Evolutionary conservation across 2,329 filamentous ascomycete genomes (phyloP).

Genomic region (Alternaria dauci): DNA sequence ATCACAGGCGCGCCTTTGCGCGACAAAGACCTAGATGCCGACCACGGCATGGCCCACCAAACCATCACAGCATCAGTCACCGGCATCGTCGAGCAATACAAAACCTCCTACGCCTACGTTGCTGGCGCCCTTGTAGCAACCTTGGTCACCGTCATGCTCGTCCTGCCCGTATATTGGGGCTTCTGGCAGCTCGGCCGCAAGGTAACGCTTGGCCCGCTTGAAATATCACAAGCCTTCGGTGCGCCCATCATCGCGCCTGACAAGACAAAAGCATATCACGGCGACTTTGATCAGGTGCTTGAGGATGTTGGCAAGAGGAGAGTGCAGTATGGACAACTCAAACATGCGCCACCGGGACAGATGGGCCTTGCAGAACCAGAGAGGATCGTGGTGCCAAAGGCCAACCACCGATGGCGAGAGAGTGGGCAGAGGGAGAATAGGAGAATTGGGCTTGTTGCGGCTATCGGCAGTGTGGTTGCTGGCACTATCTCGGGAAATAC

Average conservation of each 20-base stretch:
- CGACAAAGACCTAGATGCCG: constrained; percentile 6
- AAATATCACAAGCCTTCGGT: constrained; percentile 48
- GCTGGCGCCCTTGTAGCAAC: constrained; percentile 42
- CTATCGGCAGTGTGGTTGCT: constrained; percentile 25
- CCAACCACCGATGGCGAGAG: background rate
- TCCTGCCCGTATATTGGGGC: constrained; percentile 47
- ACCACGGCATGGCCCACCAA: constrained; percentile 17
- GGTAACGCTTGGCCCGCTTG: constrained; percentile 46
- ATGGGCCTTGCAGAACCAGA: constrained; percentile 36
- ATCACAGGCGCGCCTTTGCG: constrained; percentile 23
- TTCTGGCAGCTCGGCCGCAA: constrained; percentile 50
- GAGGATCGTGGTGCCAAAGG: constrained; percentile 14
- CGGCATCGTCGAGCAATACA: constrained; percentile 39
- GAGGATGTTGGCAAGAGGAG: constrained; percentile 29
- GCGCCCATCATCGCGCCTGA: constrained; percentile 35
- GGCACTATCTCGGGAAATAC: constrained; percentile 16
- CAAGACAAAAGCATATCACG: constrained; percentile 26
- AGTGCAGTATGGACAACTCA: constrained; percentile 31
- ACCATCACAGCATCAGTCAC: constrained; percentile 21
- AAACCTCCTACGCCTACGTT: constrained; percentile 28
- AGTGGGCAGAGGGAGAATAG: constrained; percentile 5
- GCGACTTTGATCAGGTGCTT: constrained; percentile 33
- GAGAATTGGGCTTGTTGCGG: constrained; percentile 19
- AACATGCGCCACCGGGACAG: constrained; percentile 24
- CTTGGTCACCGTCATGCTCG: constrained; percentile 42